Evolutionary conservation across 2,329 filamentous ascomycete genomes (phyloP), one percentile per base, ranked within the genome.

Genomic region (Colletotrichum tabaci): DNA sequence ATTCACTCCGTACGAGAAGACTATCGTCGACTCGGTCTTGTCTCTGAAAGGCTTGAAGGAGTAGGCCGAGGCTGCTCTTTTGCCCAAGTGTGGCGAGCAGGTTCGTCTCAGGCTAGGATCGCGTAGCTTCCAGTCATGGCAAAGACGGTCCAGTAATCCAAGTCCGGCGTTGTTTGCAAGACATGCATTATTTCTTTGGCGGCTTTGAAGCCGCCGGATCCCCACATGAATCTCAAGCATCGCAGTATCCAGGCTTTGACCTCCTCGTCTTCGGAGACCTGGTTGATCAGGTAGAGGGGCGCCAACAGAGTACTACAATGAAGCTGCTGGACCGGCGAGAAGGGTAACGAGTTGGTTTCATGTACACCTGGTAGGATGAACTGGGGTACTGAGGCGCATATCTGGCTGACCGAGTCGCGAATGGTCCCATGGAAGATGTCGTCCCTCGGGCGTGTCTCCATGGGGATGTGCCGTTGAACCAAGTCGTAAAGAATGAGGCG

Each of bases 1-100:
- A 72, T 88, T 83, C 75, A 85, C 77, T 71, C 77, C 76, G 0
- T 78, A 88, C 26, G 84, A 88, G 75, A 79, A 87, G 71, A 82
- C 79, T 12, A 84, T 88, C 49, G 79, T 84, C 15, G 87, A 89
- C 76, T 67, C 68, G 5, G 64, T 74, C n/a, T 53, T 53, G 44
- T 70, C 67, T 8, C 23, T 71, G 4, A 30, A 10, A 8, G 52
- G 46, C 18, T 61, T 69, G 42, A 0, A 38, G 18, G 56, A 30
- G 40, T 71, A 26, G 26, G 26, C 26, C 26, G 26, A 26, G 26
- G 26, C 26, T 26, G 26, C 26, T 23, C 4, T 26, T 26, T 3
- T 26, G 26, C 26, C 26, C 26, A 26, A 26, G 26, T 26, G 3
- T 26, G 26, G 26, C 26, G 26, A 26, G 26, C 4, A 26, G 26